Conservation (phyloP, 805 yeast species). For the Naumovozyma baii region DNA sequence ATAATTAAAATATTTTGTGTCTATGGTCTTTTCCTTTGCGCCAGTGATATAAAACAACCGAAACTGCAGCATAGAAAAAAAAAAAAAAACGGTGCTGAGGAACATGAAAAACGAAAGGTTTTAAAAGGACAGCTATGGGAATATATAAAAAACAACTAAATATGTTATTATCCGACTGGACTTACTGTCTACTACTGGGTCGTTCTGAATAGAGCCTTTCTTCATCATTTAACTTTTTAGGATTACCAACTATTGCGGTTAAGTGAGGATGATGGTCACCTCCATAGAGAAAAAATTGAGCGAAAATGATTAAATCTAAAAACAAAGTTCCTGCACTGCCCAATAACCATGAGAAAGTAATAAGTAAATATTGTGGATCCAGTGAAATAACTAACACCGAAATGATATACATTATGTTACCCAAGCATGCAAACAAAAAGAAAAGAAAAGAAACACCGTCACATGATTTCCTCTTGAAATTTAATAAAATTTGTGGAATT, state of each 20-base stretch:
- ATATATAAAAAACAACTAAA: too few relatives aligned
- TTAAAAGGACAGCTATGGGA: not conserved
- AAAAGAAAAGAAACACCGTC: conserved; percentile 92
- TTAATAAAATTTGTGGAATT: conserved; percentile 81
- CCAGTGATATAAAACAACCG: too few relatives aligned
- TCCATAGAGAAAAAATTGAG: conserved; percentile 74
- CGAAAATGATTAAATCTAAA: conserved; percentile 74
- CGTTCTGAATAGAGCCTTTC: not conserved
- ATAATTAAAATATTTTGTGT: too few relatives aligned
- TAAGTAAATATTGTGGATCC: conserved; percentile 56
- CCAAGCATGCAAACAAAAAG: conserved; percentile 89
- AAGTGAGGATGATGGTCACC: conserved; percentile 1
- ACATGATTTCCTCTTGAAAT: conserved; percentile 79
- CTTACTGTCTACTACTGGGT: not conserved
- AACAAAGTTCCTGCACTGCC: conserved; percentile 84
- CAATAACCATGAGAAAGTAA: conserved; percentile 86
- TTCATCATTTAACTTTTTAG: not conserved
- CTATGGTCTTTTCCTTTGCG: too few relatives aligned
- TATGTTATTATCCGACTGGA: not conserved
- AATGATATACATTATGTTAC: conserved; percentile 82
- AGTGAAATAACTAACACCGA: conserved; percentile 72
- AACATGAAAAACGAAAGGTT: too few relatives aligned
- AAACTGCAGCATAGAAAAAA: too few relatives aligned
- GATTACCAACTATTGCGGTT: not conserved
- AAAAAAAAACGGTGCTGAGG: too few relatives aligned